These are phyloP conservation scores for Alternaria tenuissima DNA, from an alignment of 2,329 filamentous ascomycete genomes.

Conservation along the genomic window DNA sequence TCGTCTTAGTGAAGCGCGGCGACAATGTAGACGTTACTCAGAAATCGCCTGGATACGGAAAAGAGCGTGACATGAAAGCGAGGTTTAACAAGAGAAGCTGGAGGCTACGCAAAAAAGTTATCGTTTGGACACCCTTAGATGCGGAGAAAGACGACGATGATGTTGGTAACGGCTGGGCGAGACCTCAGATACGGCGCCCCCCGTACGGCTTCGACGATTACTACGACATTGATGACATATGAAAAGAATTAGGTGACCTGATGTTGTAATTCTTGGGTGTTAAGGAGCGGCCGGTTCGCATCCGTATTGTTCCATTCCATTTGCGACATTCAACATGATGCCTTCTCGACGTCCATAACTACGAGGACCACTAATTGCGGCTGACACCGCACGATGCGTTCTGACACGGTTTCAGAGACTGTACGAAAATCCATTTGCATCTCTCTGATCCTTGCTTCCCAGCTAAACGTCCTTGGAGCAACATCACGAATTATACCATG, in stretches of 20 bases:
- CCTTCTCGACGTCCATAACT: neutral
- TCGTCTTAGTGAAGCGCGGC: slow-evolving; percentile 22
- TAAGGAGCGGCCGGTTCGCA: neutral
- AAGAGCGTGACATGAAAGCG: slow-evolving; percentile 24
- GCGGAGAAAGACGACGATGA: slow-evolving; percentile 21
- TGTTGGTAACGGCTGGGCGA: slow-evolving; percentile 23
- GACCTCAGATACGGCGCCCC: slow-evolving; percentile 19
- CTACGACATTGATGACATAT: slow-evolving; percentile 25
- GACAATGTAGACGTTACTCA: slow-evolving; percentile 13
- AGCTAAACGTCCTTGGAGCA: neutral
- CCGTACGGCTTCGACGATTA: slow-evolving; percentile 19
- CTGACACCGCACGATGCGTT: neutral
- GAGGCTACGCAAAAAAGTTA: slow-evolving; percentile 23
- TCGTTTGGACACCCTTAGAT: slow-evolving; percentile 23
- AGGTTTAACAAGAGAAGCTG: slow-evolving; percentile 23
- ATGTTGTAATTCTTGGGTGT: neutral
- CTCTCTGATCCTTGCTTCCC: neutral
- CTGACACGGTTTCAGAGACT: neutral
- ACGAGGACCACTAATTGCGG: no score
- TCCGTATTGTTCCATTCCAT: neutral
- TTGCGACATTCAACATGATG: neutral
- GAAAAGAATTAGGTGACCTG: neutral
- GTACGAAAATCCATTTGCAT: neutral
- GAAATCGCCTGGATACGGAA: slow-evolving; percentile 20
- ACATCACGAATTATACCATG: neutral